phyloP scores from a whole-genome alignment of 140 eudicot species.

The Erigeron philadelphicus region DNA sequence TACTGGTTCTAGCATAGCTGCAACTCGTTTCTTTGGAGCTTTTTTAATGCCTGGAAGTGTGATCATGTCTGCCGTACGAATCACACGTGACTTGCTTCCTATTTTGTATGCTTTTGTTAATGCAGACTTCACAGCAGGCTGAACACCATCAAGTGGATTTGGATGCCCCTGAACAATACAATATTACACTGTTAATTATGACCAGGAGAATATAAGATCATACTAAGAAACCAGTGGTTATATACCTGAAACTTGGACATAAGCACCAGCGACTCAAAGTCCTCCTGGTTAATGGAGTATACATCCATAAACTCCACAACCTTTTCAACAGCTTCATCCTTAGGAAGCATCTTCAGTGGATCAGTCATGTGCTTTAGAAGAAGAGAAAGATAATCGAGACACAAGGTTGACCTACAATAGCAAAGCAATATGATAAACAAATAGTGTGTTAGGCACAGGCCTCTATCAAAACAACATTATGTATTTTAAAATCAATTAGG shows the following conservation, averaged over 20 bases:
- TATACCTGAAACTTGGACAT: conserved; percentile 77
- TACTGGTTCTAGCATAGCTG: conserved; percentile 88
- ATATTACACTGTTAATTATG: conserved; percentile 3
- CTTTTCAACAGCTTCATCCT: conserved; percentile 95
- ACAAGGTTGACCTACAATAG: conserved; percentile 65
- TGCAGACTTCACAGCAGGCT: conserved; percentile 82
- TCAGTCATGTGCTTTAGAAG: conserved; percentile 73
- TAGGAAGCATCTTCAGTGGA: conserved; percentile 64
- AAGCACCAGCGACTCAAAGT: conserved; percentile 68
- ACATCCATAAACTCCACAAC: conserved; percentile 96
- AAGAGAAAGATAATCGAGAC: conserved; percentile 70
- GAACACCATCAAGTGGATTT: conserved; percentile 69
- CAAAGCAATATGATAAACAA: conserved; percentile 7
- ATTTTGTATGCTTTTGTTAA: conserved; percentile 83
- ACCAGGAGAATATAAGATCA: neutral
- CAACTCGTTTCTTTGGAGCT: conserved; percentile 85
- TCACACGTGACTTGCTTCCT: conserved; percentile 83
- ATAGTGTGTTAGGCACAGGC: neutral
- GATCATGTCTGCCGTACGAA: conserved; percentile 78
- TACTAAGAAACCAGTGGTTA: neutral
- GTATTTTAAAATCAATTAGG: conserved; percentile 5
- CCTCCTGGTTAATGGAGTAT: conserved; percentile 85
- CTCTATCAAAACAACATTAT: neutral
- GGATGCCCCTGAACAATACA: conserved; percentile 55
- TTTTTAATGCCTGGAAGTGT: conserved; percentile 86